phyloP scores from a whole-genome alignment of 306 rosid genomes.

The Glycyrrhiza uralensis region DNA sequence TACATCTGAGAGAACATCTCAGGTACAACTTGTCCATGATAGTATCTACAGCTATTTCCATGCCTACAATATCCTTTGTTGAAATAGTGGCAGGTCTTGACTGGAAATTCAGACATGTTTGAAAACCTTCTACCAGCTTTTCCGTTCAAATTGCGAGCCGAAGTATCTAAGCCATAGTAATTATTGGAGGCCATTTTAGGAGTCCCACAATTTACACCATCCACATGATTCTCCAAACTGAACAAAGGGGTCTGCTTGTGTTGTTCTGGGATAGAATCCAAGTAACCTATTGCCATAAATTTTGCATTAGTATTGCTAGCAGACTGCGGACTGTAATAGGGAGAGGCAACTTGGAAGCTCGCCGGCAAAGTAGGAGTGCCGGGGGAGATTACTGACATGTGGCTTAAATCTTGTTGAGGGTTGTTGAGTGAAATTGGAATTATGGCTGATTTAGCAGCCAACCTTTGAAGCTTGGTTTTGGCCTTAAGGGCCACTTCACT shows the following conservation, averaged over 20 bases:
- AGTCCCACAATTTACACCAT: conserved; percentile 24
- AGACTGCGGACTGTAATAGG: conserved; percentile 42
- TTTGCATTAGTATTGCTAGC: conserved; percentile 31
- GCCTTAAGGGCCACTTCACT: conserved; percentile 40
- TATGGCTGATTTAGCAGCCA: conserved; percentile 20
- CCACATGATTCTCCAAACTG: conserved; percentile 47
- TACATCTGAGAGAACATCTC: conserved; percentile 38
- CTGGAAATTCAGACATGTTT: conserved; percentile 37
- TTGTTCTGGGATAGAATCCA: conserved; percentile 37
- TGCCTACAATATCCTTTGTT: conserved; percentile 80
- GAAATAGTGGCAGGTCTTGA: conserved; percentile 68
- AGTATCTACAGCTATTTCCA: conserved; percentile 67
- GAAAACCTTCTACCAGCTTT: conserved; percentile 37
- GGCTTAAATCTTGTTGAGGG: conserved; percentile 21
- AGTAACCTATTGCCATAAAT: conserved; percentile 21
- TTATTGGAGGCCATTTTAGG: conserved; percentile 33
- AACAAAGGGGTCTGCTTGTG: conserved; percentile 39
- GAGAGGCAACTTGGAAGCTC: conserved; percentile 26
- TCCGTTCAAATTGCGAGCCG: conserved; percentile 18
- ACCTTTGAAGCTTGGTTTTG: conserved; percentile 44
- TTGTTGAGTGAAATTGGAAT: conserved; percentile 30
- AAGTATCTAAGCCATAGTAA: conserved; percentile 34
- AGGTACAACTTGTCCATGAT: conserved; percentile 44
- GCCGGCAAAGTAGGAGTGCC: conserved; percentile 23
- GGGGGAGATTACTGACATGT: conserved; percentile 19